Evolutionary conservation across 2,329 filamentous ascomycete species (phyloP), one percentile per base, ranked within the genome.

Genomic region (Talaromyces sp.): DNA sequence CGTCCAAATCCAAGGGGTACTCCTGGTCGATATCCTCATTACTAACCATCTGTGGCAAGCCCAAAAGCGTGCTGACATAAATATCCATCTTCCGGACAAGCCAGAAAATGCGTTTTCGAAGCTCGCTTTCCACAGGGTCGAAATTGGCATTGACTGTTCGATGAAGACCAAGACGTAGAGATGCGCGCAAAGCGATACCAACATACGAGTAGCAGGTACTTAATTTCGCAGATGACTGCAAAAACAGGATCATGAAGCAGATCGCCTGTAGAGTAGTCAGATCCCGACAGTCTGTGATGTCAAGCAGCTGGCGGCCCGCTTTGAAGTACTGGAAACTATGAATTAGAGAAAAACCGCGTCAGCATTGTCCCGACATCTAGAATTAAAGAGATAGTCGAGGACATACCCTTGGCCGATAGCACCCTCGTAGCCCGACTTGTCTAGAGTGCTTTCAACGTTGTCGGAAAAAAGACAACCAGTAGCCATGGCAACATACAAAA

Each of bases 181-280:
- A 87, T 7, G 90, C 89, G 60, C 90, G 86, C 58, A 93, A 80
- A 2, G 90, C 91, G 70, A 94, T 90, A 7, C 91, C 91, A 57
- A 94, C 85, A 70, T 92, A 93, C 0, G 90, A 87, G 75, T 94
- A 94, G 73, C 91, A 94, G 10, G 88, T 90, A 73, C 88, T 91
- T 35, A 94, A 80, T 73, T 92, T 91, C 10, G 90, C 90, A 1
- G 91, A 91, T 2, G 89, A 87, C 72, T 95, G 91, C 1, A 94
- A 82, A 73, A 93, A 95, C 2, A 94, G 80, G 58, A 93, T 90
- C 84, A 93, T 90, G 74, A 92, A 93, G 22, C 93, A 79, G 7
- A 95, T 83, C 2, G 89, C 87, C 74, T 95, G 91, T 9, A 94
- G 80, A 1, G 90, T 90, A 22, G 83, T 85, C 50, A 94, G 81